These are phyloP conservation scores for Helicostylum pulchrum DNA, from an alignment of 192 early-diverging fungal genomes.

Conservation along the genomic window DNA sequence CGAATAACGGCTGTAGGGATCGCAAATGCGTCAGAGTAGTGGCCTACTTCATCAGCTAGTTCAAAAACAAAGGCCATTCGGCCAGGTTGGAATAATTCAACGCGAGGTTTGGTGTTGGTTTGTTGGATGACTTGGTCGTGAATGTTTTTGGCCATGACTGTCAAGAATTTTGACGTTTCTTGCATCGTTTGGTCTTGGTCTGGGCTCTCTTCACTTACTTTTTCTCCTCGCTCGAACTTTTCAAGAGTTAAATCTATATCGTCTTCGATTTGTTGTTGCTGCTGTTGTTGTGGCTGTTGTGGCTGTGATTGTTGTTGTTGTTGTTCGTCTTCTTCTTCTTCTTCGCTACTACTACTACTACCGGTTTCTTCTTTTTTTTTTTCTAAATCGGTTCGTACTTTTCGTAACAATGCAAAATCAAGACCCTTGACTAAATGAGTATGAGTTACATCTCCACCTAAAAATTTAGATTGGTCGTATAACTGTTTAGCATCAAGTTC, in stretches of 20 bases:
- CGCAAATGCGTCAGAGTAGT: slow-evolving; percentile 47
- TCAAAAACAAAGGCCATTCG: slow-evolving; percentile 75
- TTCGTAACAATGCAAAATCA: slow-evolving; percentile 79
- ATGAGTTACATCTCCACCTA: slow-evolving; percentile 82
- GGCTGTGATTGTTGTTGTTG: no score
- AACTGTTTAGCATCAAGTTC: slow-evolving; percentile 44
- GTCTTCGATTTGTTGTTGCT: slow-evolving; percentile 35
- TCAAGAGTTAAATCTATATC: slow-evolving; percentile 31
- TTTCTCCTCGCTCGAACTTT: slow-evolving; percentile 18
- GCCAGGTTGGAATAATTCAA: slow-evolving; percentile 74
- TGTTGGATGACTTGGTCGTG: slow-evolving; percentile 36
- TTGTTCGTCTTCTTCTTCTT: slow-evolving; percentile 39
- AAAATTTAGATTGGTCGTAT: slow-evolving; percentile 82
- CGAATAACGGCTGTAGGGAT: slow-evolving; percentile 73
- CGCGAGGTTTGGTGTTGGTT: slow-evolving; percentile 43
- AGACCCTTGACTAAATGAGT: slow-evolving; percentile 94
- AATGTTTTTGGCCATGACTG: slow-evolving; percentile 48
- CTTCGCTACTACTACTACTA: slow-evolving; percentile 30
- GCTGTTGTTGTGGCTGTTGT: slow-evolving; percentile 12
- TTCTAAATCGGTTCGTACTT: slow-evolving; percentile 57
- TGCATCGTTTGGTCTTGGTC: not conserved
- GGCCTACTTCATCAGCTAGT: slow-evolving; percentile 46
- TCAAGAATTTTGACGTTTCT: slow-evolving; percentile 32
- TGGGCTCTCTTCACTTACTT: not conserved
- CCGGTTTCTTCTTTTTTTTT: slow-evolving; percentile 40